Evolutionary conservation across 139 green algal genomes (phyloP).

Genomic region (Picochlorum sp.): DNA sequence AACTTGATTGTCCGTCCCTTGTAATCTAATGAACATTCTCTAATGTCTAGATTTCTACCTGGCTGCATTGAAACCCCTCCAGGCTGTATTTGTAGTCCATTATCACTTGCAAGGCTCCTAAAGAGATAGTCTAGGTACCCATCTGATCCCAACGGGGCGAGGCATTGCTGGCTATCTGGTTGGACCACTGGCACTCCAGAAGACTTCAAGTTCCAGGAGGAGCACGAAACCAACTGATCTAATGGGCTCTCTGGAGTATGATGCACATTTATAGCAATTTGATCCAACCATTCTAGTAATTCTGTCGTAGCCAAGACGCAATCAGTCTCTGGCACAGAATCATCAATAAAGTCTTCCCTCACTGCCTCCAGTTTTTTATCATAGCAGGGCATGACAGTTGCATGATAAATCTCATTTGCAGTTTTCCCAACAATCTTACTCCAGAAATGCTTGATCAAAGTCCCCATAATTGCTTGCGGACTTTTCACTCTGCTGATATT

Average conservation of each 20-base stretch:
- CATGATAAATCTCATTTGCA: slow-evolving; percentile 67
- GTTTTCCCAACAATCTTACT: slow-evolving; percentile 13
- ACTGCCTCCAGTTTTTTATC: slow-evolving; percentile 99
- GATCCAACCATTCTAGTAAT: slow-evolving; percentile 67
- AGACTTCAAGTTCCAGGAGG: too few species aligned
- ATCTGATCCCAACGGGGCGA: slow-evolving; percentile 36
- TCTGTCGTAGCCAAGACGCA: slow-evolving; percentile 82
- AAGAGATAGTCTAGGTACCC: slow-evolving; percentile 82
- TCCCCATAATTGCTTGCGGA: slow-evolving; percentile 81
- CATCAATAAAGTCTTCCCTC: slow-evolving; percentile 55
- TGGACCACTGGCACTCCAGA: too few species aligned
- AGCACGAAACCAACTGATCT: too few species aligned
- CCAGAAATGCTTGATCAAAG: slow-evolving; percentile 70
- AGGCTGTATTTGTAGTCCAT: slow-evolving; percentile 37
- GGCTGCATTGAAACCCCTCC: slow-evolving; percentile 44
- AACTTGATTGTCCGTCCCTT: slow-evolving; percentile 33
- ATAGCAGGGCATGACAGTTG: slow-evolving; percentile 94
- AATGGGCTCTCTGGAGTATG: background rate
- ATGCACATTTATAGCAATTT: background rate
- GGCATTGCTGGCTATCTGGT: too few species aligned
- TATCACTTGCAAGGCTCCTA: slow-evolving; percentile 49
- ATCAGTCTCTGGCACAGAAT: slow-evolving; percentile 67
- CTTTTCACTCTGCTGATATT: slow-evolving; percentile 57
- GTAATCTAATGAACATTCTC: slow-evolving; percentile 35
- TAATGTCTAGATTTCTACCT: slow-evolving; percentile 23